Conservation (phyloP, 2,329 filamentous ascomycete genomes). For the Harringtonia lauricola region DNA sequence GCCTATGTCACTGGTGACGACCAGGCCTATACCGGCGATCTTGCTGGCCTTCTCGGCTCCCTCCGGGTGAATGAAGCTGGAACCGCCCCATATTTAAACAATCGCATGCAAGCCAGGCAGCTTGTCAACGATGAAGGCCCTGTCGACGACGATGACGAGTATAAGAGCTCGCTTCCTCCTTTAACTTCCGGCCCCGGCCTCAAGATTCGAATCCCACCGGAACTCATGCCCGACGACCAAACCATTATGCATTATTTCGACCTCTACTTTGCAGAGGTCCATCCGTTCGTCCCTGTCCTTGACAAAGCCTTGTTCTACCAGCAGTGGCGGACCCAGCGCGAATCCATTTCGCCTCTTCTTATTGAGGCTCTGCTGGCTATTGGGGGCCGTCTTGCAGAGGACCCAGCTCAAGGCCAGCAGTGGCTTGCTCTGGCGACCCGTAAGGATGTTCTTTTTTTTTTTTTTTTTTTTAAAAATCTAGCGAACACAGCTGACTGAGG, state of each 20-base stretch:
- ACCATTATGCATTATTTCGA: slow-evolving; percentile 77
- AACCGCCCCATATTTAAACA: slow-evolving; percentile 78
- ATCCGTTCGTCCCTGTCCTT: slow-evolving; percentile 85
- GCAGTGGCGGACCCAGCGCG: slow-evolving; percentile 75
- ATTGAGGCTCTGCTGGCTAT: slow-evolving; percentile 89
- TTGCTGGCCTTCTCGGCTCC: slow-evolving; percentile 73
- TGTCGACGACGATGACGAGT: slow-evolving; percentile 59
- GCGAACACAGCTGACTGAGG: slow-evolving; percentile 8
- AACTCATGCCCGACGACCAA: slow-evolving; percentile 84
- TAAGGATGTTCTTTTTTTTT: slow-evolving; percentile 27
- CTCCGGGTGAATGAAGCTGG: slow-evolving; percentile 81
- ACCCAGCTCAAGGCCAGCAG: slow-evolving; percentile 74
- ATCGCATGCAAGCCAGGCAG: slow-evolving; percentile 25
- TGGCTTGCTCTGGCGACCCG: slow-evolving; percentile 86
- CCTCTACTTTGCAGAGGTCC: slow-evolving; percentile 81
- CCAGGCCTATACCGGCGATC: slow-evolving; percentile 57
- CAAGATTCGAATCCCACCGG: slow-evolving; percentile 78
- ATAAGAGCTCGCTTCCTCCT: slow-evolving; percentile 58
- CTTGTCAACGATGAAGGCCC: slow-evolving; percentile 42
- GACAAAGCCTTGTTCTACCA: slow-evolving; percentile 75
- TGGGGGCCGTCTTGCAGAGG: slow-evolving; percentile 71
- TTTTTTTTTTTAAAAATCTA: slow-evolving; percentile 13
- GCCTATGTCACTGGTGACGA: slow-evolving; percentile 32
- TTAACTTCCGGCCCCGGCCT: slow-evolving; percentile 57
- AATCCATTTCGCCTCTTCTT: slow-evolving; percentile 79